Base-by-base conservation (phyloP, 371 early-diverging fungal species). In the Phascolomyces articulosus region DNA sequence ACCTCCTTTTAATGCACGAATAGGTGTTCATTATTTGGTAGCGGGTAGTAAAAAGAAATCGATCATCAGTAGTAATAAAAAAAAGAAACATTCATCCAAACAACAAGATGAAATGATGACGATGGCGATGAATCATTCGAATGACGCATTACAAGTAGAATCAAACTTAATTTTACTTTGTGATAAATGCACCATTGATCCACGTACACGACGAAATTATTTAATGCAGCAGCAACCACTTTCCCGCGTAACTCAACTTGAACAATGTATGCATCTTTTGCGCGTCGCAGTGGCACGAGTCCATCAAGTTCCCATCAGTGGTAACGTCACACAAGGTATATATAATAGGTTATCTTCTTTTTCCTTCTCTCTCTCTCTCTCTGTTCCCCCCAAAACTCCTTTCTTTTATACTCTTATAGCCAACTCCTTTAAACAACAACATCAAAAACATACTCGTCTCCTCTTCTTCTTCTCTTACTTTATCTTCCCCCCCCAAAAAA, bases 211-310 rank as follows among this genome's bases (percentile, higher is more conserved):
- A 29, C 59, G 8, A 27, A 62, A 20, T 62, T 70, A 7, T 88
- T 86, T 16, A 90, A 92, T 67, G 80, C 83, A 62, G 72, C 80
- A 61, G 40, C 24, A 21, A 23, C 65, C 59, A 26, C 41, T 91
- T 61, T 76, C 82, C 48, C 74, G 80, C 57, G 87, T 94, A 2
- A 86, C 95, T 27, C 92, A 92, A 68, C 83, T 95, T 21, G 88
- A 93, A 65, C 93, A 95, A 74, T 95, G 93, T 67, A 85, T 90
- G 21, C 93, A 93, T 67, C 74, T 95, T 31, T 77, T 95, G 72
- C 77, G 88, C 3, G 90, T 93, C 31, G 93, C 93, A 15, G 79
- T 95, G 62, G 84, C 87, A 62, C 79, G 94, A 20, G 79, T 94
- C 2, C 51, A 51, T n/a, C 51, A 51, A n/a, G 23, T 20, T 51